Evolutionary conservation across 495 filamentous ascomycete species (phyloP).

Genomic region (Penicillium waksmanii): DNA sequence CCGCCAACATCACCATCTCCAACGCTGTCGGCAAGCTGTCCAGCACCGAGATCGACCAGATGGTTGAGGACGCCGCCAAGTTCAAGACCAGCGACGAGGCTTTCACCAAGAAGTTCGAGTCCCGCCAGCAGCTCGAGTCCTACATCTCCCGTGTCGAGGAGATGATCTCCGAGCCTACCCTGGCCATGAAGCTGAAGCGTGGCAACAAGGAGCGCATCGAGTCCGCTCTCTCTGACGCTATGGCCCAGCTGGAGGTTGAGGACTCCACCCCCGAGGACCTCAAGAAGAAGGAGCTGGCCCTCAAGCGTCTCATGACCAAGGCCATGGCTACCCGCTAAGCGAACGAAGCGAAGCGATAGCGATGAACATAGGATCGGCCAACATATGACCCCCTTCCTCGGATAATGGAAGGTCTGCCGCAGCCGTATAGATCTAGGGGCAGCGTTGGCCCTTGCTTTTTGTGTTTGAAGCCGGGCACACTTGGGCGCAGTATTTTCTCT

Average conservation of each 20-base stretch:
- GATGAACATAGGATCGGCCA: conserved; percentile 33
- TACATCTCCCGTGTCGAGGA: conserved; percentile 99
- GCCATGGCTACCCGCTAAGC: conserved; percentile 85
- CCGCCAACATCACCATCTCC: conserved; percentile 99
- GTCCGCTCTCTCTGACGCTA: conserved; percentile 82
- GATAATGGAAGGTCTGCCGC: conserved; percentile 22
- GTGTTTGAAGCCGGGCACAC: conserved; percentile 35
- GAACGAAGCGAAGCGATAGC: conserved; percentile 22
- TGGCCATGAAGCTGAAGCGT: conserved; percentile 97
- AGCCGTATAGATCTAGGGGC: conserved; percentile 29
- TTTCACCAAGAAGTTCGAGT: conserved; percentile 99
- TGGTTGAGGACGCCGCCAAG: conserved; percentile 97
- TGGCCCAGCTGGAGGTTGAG: conserved; percentile 85
- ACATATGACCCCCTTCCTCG: conserved; percentile 19
- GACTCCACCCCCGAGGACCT: conserved; percentile 91
- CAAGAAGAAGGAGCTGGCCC: conserved; percentile 99
- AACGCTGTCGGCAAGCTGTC: conserved; percentile 99
- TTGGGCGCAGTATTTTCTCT: conserved; percentile 35
- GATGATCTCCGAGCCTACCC: conserved; percentile 93
- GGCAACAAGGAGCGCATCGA: conserved; percentile 99
- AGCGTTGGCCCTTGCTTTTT: conserved; percentile 33
- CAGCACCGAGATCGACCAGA: conserved; percentile 91
- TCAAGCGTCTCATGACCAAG: conserved; percentile 98
- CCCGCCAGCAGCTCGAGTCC: conserved; percentile 96
- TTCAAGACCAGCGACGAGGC: conserved; percentile 98